A percentile compares a stretch with the other conserved stretches of the same genome.
Evolutionary conservation across 1,139 yeast genomes (phyloP).

Genomic region (Suhomyces ambrosiae): DNA sequence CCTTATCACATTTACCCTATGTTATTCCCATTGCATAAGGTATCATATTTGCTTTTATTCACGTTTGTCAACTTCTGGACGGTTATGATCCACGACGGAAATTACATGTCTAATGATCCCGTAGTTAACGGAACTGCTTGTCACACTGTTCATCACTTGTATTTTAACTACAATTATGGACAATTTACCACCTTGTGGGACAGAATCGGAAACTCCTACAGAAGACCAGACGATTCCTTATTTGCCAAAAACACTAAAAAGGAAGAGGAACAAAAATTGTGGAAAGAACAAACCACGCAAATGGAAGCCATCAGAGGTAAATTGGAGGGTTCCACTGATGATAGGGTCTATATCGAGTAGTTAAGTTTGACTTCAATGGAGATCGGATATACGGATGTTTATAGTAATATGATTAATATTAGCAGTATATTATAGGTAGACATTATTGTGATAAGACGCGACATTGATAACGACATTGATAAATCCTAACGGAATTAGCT

Average conservation of each 20-base stretch:
- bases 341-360: constrained; percentile 40
- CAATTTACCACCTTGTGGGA: constrained; percentile 99
- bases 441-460: no score
- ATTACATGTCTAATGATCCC: constrained; percentile 90
- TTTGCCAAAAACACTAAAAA: constrained; percentile 63
- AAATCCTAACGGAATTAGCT: no score
- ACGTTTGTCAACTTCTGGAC: constrained; percentile 97
- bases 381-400: not conserved
- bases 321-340: constrained; percentile 75
- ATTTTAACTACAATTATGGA: constrained; percentile 96
- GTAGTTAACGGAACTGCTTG: constrained; percentile 97
- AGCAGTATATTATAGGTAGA: no score
- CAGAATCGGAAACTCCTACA: constrained; percentile 88
- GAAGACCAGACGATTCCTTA: constrained; percentile 86
- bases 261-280: constrained; percentile 52
- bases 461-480: no score
- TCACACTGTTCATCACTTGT: constrained; percentile 94
- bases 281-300: constrained; percentile 72
- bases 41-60: constrained; percentile 76
- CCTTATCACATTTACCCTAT: constrained; percentile 93
- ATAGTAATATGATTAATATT: no score
- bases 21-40: constrained; percentile 87
- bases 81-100: constrained; percentile 97
- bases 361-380: not conserved
- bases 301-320: constrained; percentile 80